phyloP scores from a whole-genome alignment of 768 basidiomycete species.

The Phlebiopsis gigantea region DNA sequence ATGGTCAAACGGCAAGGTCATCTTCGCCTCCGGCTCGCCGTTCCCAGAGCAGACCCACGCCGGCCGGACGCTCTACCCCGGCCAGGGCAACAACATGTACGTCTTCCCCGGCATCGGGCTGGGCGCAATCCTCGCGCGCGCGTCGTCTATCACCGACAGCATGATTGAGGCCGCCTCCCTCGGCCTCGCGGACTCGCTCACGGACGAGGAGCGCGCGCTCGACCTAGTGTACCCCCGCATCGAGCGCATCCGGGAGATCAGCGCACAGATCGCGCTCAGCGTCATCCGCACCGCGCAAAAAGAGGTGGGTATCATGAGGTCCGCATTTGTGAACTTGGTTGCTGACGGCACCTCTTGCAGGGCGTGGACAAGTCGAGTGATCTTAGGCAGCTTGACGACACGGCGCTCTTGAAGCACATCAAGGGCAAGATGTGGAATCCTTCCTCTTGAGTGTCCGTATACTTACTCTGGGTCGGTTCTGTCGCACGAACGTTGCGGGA shows the following conservation, averaged over 20 bases:
- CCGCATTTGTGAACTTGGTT: slow-evolving; percentile 6
- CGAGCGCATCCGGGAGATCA: slow-evolving; percentile 83
- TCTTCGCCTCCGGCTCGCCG: slow-evolving; percentile 88
- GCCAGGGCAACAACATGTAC: slow-evolving; percentile 96
- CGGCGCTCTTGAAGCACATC: slow-evolving; percentile 48
- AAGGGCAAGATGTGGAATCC: slow-evolving; percentile 73
- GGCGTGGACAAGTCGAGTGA: slow-evolving; percentile 25
- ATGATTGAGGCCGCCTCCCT: slow-evolving; percentile 90
- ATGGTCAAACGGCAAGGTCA: slow-evolving; percentile 65
- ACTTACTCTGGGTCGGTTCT: too few species aligned
- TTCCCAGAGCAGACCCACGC: slow-evolving; percentile 61
- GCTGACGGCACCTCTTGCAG: slow-evolving; percentile 11
- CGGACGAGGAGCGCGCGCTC: slow-evolving; percentile 54
- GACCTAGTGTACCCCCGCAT: slow-evolving; percentile 82
- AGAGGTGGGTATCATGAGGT: slow-evolving; percentile 40
- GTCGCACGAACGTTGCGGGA: too few species aligned
- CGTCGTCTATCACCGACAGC: slow-evolving; percentile 65
- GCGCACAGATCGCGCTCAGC: slow-evolving; percentile 60
- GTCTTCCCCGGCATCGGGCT: slow-evolving; percentile 81
- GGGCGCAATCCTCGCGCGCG: slow-evolving; percentile 68
- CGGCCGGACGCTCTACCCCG: slow-evolving; percentile 59
- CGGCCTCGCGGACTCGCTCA: slow-evolving; percentile 73
- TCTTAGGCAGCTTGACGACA: slow-evolving; percentile 54
- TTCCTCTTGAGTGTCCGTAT: neutral
- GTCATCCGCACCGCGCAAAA: slow-evolving; percentile 82